These are phyloP conservation scores for Puccinia sorghi DNA, from an alignment of 1,284 basidiomycete genomes.

Conservation along the genomic window DNA sequence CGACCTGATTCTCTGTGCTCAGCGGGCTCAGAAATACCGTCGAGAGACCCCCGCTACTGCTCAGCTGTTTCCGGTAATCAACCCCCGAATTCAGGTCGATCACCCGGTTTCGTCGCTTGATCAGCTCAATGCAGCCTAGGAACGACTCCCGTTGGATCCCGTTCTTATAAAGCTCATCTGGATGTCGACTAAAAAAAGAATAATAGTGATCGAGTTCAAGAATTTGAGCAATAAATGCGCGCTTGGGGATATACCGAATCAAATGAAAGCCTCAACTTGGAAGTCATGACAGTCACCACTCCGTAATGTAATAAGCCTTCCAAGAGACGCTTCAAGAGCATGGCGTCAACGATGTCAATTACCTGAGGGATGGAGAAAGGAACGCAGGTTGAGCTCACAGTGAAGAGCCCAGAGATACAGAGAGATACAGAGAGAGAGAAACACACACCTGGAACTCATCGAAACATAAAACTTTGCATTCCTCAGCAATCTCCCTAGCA, in stretches of 20 bases:
- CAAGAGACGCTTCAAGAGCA: conserved; percentile 88
- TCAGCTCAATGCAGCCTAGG: conserved; percentile 87
- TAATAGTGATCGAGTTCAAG: too few relatives aligned
- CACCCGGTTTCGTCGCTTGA: conserved; percentile 82
- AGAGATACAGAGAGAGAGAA: neutral
- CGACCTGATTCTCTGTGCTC: conserved; percentile 66
- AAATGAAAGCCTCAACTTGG: conserved; percentile 69
- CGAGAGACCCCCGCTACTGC: conserved; percentile 67
- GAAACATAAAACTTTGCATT: conserved; percentile 86
- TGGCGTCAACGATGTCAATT: conserved; percentile 97
- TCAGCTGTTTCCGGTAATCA: conserved; percentile 87
- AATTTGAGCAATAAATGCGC: neutral
- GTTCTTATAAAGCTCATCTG: conserved; percentile 96
- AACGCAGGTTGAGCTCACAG: too few relatives aligned
- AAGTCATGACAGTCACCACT: conserved; percentile 92
- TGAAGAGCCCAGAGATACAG: neutral
- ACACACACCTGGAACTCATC: conserved; percentile 89
- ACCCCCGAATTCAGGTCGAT: conserved; percentile 92
- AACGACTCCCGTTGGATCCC: conserved; percentile 98
- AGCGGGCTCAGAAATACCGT: conserved; percentile 88
- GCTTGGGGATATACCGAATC: neutral
- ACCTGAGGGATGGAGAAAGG: conserved; percentile 64
- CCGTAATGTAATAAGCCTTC: conserved; percentile 83
- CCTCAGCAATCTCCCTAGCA: conserved; percentile 80
- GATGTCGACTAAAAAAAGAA: conserved; percentile 88